These are phyloP conservation scores for Fraxinus floribunda DNA, from an alignment of 305 asterid genomes.

Conservation along the genomic window DNA sequence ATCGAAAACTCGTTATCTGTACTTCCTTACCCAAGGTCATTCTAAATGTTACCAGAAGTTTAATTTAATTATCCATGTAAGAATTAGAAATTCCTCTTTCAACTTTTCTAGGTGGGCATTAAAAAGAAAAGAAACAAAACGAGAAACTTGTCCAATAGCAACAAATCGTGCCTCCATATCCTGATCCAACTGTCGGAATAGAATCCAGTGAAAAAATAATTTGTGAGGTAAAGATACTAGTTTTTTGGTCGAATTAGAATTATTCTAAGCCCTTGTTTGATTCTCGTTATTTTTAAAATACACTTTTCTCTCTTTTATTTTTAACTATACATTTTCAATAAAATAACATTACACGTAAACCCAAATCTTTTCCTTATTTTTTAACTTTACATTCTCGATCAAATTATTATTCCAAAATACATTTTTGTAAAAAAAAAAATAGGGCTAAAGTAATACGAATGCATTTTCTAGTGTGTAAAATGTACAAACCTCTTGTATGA, in stretches of 20 bases:
- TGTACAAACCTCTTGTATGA: slow-evolving; percentile 76
- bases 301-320: too few species aligned
- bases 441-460: not conserved
- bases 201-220: not conserved
- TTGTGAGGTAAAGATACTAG: not conserved
- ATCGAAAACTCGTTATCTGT: too few species aligned
- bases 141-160: not conserved
- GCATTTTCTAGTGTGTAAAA: not conserved
- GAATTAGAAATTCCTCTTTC: not conserved
- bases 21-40: too few species aligned
- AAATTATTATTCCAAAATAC: too few species aligned
- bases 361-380: too few species aligned
- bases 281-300: too few species aligned
- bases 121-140: not conserved
- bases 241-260: not conserved
- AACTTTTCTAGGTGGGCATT: not conserved
- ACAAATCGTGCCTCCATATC: not conserved
- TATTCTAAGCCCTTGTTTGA: not conserved
- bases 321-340: too few species aligned
- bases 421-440: too few species aligned
- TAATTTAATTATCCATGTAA: too few species aligned
- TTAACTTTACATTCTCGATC: too few species aligned
- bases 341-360: too few species aligned
- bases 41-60: too few species aligned
- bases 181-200: not conserved